Evolutionary conservation across 352 stramenopile species (phyloP).

Genomic region (Halophytophthora batemanensis): DNA sequence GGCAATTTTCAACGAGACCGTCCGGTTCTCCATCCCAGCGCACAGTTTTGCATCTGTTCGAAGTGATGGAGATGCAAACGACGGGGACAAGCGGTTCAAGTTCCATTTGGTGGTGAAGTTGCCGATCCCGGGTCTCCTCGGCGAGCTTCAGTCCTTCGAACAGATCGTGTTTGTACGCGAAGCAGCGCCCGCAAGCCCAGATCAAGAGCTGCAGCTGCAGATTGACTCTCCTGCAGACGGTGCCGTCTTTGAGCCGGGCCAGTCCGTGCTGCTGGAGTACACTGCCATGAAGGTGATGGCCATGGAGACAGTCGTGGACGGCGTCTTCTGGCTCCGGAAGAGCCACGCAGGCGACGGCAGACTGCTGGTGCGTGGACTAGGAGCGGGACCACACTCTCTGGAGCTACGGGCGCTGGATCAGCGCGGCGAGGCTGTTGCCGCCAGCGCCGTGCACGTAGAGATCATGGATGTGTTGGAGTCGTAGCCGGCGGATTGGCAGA

Average conservation of each 20-base stretch:
- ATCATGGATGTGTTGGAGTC: background rate
- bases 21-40: conserved; percentile 34
- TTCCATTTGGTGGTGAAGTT: conserved; percentile 20
- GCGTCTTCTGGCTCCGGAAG: conserved; percentile 23
- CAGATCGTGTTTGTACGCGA: conserved; percentile 23
- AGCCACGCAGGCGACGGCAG: conserved; percentile 34
- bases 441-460: conserved; percentile 13
- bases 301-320: conserved; percentile 32
- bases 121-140: conserved; percentile 18
- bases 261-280: conserved; percentile 40
- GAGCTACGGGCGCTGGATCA: conserved; percentile 23
- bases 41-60: conserved; percentile 13
- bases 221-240: conserved; percentile 28
- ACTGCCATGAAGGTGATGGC: conserved; percentile 28
- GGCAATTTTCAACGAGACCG: conserved; percentile 29
- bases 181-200: background rate
- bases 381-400: conserved; percentile 27
- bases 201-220: conserved; percentile 12
- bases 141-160: conserved; percentile 25
- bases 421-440: background rate
- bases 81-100: conserved; percentile 10
- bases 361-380: conserved; percentile 40
- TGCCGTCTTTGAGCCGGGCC: conserved; percentile 11
- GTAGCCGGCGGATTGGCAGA: no score
- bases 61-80: background rate